Percentiles rank a stretch among this genome's conserved stretches.
Evolutionary conservation across 805 yeast species (phyloP).

Genomic region (Candida saitoana): DNA sequence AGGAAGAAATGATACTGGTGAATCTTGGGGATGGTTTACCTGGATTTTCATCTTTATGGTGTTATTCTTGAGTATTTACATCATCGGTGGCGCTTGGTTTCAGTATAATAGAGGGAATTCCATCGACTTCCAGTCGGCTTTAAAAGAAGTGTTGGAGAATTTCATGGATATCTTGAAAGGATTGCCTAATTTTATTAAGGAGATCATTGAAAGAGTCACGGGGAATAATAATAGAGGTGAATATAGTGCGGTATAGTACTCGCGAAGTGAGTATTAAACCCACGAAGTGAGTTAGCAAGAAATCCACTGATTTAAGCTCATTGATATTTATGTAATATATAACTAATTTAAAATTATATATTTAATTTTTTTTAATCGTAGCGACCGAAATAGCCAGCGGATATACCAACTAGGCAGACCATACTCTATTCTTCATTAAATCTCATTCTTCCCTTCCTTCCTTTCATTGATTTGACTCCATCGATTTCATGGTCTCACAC

Average conservation of each 20-base stretch:
- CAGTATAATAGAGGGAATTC: conserved; percentile 67
- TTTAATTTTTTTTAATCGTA: not conserved
- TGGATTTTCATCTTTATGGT: conserved; percentile 77
- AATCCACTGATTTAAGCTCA: too few relatives aligned
- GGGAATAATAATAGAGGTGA: conserved; percentile 71
- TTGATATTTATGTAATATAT: too few relatives aligned
- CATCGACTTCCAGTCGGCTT: conserved; percentile 68
- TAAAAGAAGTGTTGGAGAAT: conserved; percentile 70
- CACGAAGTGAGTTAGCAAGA: too few relatives aligned
- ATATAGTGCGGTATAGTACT: conserved; percentile 90
- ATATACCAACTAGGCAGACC: too few relatives aligned
- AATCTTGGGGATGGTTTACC: conserved; percentile 77
- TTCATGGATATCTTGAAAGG: conserved; percentile 53
- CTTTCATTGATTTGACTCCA: not conserved
- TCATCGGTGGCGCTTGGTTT: conserved; percentile 71
- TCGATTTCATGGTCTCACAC: conserved; percentile 1
- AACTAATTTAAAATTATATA: too few relatives aligned
- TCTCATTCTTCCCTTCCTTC: too few relatives aligned
- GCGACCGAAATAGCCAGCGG: too few relatives aligned
- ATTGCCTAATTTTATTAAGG: conserved; percentile 62
- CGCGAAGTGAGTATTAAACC: too few relatives aligned
- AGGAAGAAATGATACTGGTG: conserved; percentile 24
- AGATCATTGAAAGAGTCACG: conserved; percentile 65
- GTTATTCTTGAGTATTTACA: conserved; percentile 64
- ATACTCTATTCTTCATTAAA: too few relatives aligned